Evolutionary conservation across 257 asterid species (phyloP), one percentile per base, ranked within the genome.

Genomic region (Fraxinus quadrangulata): DNA sequence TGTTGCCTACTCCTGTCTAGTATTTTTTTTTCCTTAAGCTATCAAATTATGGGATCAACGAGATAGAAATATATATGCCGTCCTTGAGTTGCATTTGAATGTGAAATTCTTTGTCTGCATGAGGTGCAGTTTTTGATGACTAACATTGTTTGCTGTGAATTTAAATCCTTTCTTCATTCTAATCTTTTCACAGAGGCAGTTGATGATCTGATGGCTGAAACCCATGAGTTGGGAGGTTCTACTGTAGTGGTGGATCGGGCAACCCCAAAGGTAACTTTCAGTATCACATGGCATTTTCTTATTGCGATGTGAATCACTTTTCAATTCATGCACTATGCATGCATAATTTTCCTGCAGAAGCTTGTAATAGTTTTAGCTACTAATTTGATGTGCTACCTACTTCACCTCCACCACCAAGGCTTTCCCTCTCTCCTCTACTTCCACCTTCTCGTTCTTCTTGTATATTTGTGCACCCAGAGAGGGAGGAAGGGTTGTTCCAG

Each of bases 181-280:
- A 39, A 72, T 67, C 66, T 85, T 78, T 83, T 74, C 65, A 30
- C 97, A 96, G 99, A 92, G 14, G 92, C 99, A 28, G 99, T 96
- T 73, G 98, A 96, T 88, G 97, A 93, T 86, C 89, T 96, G 81
- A 96, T 96, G 99, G 79, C 74, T 56, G 98, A 96, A 63, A 89
- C 90, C 77, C 99, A 96, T 26, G 97, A 93, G 73, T 80, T 96
- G 88, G 98, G 97, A 78, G 99, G 99, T 70, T 93, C 98, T 71
- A 82, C 92, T 74, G 81, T 96, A 36, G 99, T 92, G 79, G 99
- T 96, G 36, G 99, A 96, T 85, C 90, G 99, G 78, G 99, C 99
- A 78, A 93, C 98, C 30, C 99, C 99, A 51, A 96, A 96, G 97
- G 99, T 81, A 83, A 47, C 67, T 21, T 74, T 75, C 47, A 24